phyloP scores from a whole-genome alignment of 345 rosid species.

The Euphorbia tirucalli region DNA sequence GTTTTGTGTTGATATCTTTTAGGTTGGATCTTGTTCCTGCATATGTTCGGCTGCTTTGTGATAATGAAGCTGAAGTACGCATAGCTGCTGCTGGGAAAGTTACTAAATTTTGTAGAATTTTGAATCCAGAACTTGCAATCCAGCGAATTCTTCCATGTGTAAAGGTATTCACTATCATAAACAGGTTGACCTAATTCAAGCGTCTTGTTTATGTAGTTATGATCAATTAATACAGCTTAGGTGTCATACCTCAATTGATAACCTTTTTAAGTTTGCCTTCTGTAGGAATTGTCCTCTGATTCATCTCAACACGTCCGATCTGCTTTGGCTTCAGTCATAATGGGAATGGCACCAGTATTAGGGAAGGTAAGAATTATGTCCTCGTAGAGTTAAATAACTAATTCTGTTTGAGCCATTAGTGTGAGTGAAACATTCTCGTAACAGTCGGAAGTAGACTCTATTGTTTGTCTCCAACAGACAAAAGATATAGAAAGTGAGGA shows the following conservation, averaged over 20 bases:
- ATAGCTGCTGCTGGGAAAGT: slow-evolving; percentile 98
- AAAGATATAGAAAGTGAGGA: not conserved
- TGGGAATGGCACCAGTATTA: slow-evolving; percentile 97
- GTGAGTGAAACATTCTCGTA: not conserved
- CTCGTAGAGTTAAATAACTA: not conserved
- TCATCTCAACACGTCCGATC: slow-evolving; percentile 98
- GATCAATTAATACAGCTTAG: not conserved
- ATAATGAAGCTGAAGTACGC: slow-evolving; percentile 98
- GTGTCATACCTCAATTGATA: not conserved
- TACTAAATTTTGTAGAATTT: slow-evolving; percentile 84
- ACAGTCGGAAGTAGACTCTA: not conserved
- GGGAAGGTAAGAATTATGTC: slow-evolving; percentile 39
- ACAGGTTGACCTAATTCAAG: slow-evolving; percentile 4
- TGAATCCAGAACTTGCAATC: slow-evolving; percentile 81
- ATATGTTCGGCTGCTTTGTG: slow-evolving; percentile 87
- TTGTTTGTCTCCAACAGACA: not conserved
- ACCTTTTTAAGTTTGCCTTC: slow-evolving; percentile 17
- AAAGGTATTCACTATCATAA: slow-evolving; percentile 47
- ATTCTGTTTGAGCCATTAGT: not conserved
- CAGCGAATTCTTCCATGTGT: slow-evolving; percentile 88
- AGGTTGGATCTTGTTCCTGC: slow-evolving; percentile 93
- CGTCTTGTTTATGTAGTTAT: not conserved
- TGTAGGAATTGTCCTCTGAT: slow-evolving; percentile 90
- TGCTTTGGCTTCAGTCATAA: slow-evolving; percentile 95
- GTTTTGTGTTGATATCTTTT: slow-evolving; percentile 15